Evolutionary conservation across 2,329 filamentous ascomycete species (phyloP).

Genomic region (Corinectria fuckeliana): DNA sequence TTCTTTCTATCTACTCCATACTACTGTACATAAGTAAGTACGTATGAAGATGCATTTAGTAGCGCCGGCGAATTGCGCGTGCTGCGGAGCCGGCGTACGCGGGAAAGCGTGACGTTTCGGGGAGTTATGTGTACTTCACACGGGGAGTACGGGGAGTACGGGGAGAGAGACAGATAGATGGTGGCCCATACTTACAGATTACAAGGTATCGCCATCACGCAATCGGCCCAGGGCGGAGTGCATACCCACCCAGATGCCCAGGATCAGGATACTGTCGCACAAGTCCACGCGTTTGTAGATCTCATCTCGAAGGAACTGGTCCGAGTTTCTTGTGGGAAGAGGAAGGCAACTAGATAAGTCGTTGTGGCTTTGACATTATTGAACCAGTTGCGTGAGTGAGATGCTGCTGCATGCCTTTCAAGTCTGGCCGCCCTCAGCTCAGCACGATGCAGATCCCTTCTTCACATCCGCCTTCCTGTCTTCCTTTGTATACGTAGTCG

Average conservation of each 20-base stretch:
- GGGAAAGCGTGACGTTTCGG: conserved; percentile 9
- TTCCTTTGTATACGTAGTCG: too few species aligned
- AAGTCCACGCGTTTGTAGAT: not conserved
- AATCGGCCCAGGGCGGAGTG: conserved; percentile 10
- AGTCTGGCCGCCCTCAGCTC: not conserved
- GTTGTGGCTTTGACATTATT: too few species aligned
- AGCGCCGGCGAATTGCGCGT: not conserved
- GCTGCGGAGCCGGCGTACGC: conserved; percentile 2
- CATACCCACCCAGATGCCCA: conserved; percentile 3
- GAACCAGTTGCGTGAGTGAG: not conserved
- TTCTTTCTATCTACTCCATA: too few species aligned
- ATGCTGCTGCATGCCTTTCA: not conserved
- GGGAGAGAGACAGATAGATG: too few species aligned
- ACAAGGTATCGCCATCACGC: conserved; percentile 11
- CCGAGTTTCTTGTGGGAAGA: not conserved
- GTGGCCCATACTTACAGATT: too few species aligned
- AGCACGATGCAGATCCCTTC: not conserved
- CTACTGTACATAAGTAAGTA: too few species aligned
- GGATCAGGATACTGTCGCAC: not conserved
- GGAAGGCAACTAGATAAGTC: not conserved
- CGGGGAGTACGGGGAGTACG: too few species aligned
- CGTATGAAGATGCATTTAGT: too few species aligned
- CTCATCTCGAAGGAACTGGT: not conserved
- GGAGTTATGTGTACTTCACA: too few species aligned
- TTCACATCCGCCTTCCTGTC: not conserved